Conservation (phyloP, 352 stramenopile species). For the Phytopythium mirpurense region DNA sequence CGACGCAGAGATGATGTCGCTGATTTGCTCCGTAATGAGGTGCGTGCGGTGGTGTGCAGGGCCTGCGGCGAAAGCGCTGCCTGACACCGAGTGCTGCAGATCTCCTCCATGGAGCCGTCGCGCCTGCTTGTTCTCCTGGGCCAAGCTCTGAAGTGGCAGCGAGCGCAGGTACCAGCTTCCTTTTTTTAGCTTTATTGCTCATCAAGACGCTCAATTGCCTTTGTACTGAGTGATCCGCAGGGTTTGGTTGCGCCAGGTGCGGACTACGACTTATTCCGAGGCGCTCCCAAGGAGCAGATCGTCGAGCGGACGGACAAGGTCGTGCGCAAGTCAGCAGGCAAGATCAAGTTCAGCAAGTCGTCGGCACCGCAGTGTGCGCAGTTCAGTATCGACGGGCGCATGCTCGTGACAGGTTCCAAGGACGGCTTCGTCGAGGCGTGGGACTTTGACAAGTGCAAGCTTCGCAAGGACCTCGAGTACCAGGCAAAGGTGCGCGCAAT, state of each 20-base stretch:
- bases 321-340: slow-evolving; percentile 56
- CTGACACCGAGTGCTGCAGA: slow-evolving; percentile 6
- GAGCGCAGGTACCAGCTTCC: slow-evolving; percentile 40
- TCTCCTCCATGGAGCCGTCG: slow-evolving; percentile 75
- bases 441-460: slow-evolving; percentile 87
- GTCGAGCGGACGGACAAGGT: slow-evolving; percentile 59
- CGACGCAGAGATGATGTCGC: slow-evolving; percentile 77
- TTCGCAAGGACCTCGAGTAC: slow-evolving; percentile 92
- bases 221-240: slow-evolving; percentile 15
- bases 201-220: background rate
- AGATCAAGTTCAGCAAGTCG: slow-evolving; percentile 89
- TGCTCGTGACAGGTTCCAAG: slow-evolving; percentile 91
- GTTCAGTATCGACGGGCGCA: slow-evolving; percentile 87
- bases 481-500: slow-evolving; percentile 62
- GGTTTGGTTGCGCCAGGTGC: slow-evolving; percentile 49
- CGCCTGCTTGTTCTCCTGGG: slow-evolving; percentile 83
- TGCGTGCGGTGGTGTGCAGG: slow-evolving; percentile 8
- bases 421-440: slow-evolving; percentile 95
- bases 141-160: slow-evolving; percentile 90
- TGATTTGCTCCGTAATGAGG: slow-evolving; percentile 61
- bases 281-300: slow-evolving; percentile 40
- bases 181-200: too few relatives aligned
- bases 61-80: background rate
- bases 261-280: slow-evolving; percentile 83
- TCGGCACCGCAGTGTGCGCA: slow-evolving; percentile 75